These are phyloP conservation scores for Aspergillus brunneoviolaceus DNA, from an alignment of 2,329 filamentous ascomycete genomes.

Conservation along the genomic window DNA sequence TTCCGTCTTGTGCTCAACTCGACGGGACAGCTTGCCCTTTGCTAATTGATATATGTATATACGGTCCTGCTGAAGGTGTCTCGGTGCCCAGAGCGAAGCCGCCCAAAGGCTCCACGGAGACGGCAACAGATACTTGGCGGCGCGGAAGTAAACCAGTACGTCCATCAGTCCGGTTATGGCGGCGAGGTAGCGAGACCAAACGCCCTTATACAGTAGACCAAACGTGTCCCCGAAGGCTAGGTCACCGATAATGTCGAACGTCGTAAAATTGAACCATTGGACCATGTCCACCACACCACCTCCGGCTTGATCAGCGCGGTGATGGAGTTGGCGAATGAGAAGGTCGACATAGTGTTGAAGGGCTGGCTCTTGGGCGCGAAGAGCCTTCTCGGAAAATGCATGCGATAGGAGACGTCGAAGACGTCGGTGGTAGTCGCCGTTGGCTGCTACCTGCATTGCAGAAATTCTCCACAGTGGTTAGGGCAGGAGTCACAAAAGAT, in stretches of 20 bases:
- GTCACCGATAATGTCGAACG: constrained; percentile 35
- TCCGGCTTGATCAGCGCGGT: neutral
- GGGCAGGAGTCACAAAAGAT: neutral
- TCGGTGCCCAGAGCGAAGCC: constrained; percentile 34
- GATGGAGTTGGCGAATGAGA: constrained; percentile 16
- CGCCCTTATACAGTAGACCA: constrained; percentile 31
- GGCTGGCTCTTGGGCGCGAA: constrained; percentile 41
- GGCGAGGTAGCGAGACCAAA: too few relatives aligned
- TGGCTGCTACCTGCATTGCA: neutral
- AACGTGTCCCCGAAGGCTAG: constrained; percentile 35
- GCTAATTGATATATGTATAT: too few relatives aligned
- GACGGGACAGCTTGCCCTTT: too few relatives aligned
- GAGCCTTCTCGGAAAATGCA: constrained; percentile 45
- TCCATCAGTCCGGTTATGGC: too few relatives aligned
- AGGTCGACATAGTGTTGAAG: constrained; percentile 27
- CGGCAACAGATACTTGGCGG: too few relatives aligned
- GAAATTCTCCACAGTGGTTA: too few relatives aligned
- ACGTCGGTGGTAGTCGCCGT: constrained; percentile 24
- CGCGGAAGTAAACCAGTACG: too few relatives aligned
- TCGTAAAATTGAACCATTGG: constrained; percentile 33
- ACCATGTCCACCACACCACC: constrained; percentile 18
- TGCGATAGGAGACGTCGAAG: constrained; percentile 36
- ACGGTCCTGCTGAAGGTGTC: constrained; percentile 24
- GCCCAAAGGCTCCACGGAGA: too few relatives aligned
- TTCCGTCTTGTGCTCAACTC: too few relatives aligned